A percentile compares a stretch with the other conserved stretches of the same genome.
Evolutionary conservation across 2,329 filamentous ascomycete genomes (phyloP).

Genomic region (Knufia fluminis): DNA sequence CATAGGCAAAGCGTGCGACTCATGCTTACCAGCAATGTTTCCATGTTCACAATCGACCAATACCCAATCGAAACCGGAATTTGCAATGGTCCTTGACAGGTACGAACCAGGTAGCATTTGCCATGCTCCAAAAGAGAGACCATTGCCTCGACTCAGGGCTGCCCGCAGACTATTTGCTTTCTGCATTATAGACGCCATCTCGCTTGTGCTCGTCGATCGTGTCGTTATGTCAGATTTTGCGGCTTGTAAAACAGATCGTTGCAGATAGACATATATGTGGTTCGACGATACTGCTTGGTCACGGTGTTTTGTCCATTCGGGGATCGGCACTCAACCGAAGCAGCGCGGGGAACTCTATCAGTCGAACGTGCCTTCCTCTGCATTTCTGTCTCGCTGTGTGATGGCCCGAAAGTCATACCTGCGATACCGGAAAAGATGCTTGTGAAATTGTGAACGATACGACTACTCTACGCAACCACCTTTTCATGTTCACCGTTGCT

Average conservation of each 20-base stretch:
- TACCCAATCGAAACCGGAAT: slow-evolving; percentile 46
- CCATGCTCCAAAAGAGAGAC: slow-evolving; percentile 48
- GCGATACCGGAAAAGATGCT: neutral
- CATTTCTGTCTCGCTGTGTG: neutral
- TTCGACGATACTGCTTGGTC: no score
- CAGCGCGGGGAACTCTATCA: neutral
- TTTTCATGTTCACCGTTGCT: neutral
- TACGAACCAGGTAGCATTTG: slow-evolving; percentile 50
- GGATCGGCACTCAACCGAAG: neutral
- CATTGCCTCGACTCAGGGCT: slow-evolving; percentile 39
- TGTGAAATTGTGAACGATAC: neutral
- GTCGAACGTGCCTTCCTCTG: neutral
- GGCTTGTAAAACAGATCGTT: no score
- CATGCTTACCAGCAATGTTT: slow-evolving; percentile 42
- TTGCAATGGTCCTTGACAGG: slow-evolving; percentile 43
- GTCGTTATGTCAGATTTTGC: neutral
- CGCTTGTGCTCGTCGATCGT: no score
- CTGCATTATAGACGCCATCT: slow-evolving; percentile 36
- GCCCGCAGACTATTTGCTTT: slow-evolving; percentile 45
- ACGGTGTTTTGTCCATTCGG: neutral
- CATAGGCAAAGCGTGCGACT: neutral
- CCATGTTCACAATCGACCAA: slow-evolving; percentile 49
- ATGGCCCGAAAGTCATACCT: neutral
- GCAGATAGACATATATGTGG: no score
- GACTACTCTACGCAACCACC: neutral